Conservation (phyloP, 108 stramenopile genomes). For the Thalassiosira profunda region DNA sequence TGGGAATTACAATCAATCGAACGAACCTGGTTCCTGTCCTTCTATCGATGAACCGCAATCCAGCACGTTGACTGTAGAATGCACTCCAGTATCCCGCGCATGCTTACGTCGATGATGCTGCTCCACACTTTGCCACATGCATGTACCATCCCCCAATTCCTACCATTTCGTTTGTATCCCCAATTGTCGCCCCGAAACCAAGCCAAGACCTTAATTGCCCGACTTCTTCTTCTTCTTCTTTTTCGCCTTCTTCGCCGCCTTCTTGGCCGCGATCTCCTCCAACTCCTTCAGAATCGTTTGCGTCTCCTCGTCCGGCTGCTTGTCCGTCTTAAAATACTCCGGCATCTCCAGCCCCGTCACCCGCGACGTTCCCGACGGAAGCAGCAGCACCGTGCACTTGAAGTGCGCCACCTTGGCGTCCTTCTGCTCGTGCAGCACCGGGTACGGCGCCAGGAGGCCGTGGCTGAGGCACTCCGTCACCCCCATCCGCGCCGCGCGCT, state of each 20-base stretch:
- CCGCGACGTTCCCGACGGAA: conserved; percentile 91
- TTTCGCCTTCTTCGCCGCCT: conserved; percentile 82
- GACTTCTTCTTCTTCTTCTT: conserved; percentile 84
- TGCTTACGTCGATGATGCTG: too few species aligned
- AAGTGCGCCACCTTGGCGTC: conserved; percentile 96
- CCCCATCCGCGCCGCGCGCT: conserved; percentile 94
- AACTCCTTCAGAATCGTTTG: conserved; percentile 67
- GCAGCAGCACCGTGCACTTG: conserved; percentile 97
- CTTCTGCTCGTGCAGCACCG: conserved; percentile 89
- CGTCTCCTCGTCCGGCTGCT: conserved; percentile 90
- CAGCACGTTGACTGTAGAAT: too few species aligned
- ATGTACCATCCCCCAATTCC: too few species aligned
- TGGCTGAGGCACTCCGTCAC: conserved; percentile 94
- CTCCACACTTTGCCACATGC: too few species aligned
- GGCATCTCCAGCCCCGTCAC: conserved; percentile 91
- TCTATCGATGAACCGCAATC: too few species aligned
- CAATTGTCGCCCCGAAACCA: too few species aligned
- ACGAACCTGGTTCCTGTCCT: too few species aligned
- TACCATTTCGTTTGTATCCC: too few species aligned
- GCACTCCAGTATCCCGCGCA: too few species aligned
- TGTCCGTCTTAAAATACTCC: conserved; percentile 87
- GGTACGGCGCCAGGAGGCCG: conserved; percentile 95
- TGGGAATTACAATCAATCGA: too few species aligned
- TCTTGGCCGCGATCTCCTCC: conserved; percentile 80
- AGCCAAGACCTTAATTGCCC: too few species aligned